These are phyloP conservation scores for Umbelopsis sp. DNA, from an alignment of 192 early-diverging fungal genomes.

Conservation along the genomic window DNA sequence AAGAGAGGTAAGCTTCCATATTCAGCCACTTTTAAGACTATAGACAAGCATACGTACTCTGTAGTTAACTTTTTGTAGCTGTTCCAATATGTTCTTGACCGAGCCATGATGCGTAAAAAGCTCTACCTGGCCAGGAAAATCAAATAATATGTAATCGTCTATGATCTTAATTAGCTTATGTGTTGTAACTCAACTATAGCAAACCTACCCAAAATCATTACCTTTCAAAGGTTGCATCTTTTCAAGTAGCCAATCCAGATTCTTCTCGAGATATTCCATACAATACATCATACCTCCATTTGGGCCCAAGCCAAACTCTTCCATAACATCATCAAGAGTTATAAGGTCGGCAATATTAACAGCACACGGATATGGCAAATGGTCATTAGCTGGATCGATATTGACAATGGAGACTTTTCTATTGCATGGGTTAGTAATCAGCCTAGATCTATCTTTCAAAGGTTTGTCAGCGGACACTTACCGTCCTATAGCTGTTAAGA, in stretches of 20 bases:
- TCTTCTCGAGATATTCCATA: slow-evolving; percentile 90
- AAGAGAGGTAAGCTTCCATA: background rate
- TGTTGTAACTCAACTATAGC: slow-evolving; percentile 1
- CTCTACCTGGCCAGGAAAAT: slow-evolving; percentile 98
- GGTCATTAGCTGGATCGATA: slow-evolving; percentile 96
- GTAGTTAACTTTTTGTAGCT: slow-evolving; percentile 71
- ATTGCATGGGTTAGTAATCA: slow-evolving; percentile 8
- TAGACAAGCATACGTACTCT: slow-evolving; percentile 47
- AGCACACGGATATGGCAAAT: slow-evolving; percentile 79
- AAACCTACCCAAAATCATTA: no score
- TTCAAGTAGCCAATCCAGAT: slow-evolving; percentile 90
- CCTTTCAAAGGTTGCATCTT: slow-evolving; percentile 62
- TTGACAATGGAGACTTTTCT: slow-evolving; percentile 90
- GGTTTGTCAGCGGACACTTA: slow-evolving; percentile 13
- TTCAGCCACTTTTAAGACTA: background rate
- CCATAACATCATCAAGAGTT: slow-evolving; percentile 91
- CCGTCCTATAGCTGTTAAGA: slow-evolving; percentile 77
- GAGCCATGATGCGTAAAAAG: slow-evolving; percentile 93
- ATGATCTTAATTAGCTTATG: background rate
- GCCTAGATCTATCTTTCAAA: background rate
- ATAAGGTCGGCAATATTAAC: slow-evolving; percentile 89
- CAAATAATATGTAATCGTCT: slow-evolving; percentile 94
- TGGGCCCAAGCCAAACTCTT: slow-evolving; percentile 86
- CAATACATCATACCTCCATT: slow-evolving; percentile 98
- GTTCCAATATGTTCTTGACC: slow-evolving; percentile 74